These are phyloP conservation scores for Phytophthora citricola DNA, from an alignment of 352 stramenopile genomes.

Conservation along the genomic window DNA sequence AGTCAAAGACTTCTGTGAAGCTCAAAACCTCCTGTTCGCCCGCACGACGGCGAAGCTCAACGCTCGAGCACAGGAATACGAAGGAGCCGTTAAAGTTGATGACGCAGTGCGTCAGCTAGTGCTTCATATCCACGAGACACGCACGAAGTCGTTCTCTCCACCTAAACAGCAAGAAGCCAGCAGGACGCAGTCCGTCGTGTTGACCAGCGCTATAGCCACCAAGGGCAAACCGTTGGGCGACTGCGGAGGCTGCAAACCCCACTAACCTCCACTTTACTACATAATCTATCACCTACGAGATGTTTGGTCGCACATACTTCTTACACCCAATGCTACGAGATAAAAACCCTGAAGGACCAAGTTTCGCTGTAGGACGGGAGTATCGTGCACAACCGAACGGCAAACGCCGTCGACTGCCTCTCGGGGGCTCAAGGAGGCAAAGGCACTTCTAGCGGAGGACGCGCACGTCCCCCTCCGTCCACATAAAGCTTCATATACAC, in stretches of 20 bases:
- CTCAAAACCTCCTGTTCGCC: conserved; percentile 66
- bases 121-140: conserved; percentile 61
- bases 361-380: conserved; percentile 66
- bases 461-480: conserved; percentile 30
- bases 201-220: conserved; percentile 6
- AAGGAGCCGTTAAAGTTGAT: conserved; percentile 47
- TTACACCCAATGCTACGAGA: conserved; percentile 89
- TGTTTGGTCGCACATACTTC: conserved; percentile 89
- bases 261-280: conserved; percentile 3
- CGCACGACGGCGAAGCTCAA: conserved; percentile 76
- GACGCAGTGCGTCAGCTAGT: conserved; percentile 68
- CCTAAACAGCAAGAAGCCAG: neutral
- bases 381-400: conserved; percentile 63
- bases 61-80: conserved; percentile 58
- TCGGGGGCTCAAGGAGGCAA: conserved; percentile 27
- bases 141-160: conserved; percentile 1
- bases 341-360: conserved; percentile 91
- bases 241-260: conserved; percentile 26
- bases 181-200: conserved; percentile 17
- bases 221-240: conserved; percentile 16
- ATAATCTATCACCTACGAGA: conserved; percentile 2
- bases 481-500: conserved; percentile 10
- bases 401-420: conserved; percentile 27
- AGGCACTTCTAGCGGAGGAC: conserved; percentile 51
- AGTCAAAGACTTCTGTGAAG: conserved; percentile 63